These are phyloP conservation scores for Haberlea rhodopensis DNA, from an alignment of 257 asterid genomes.

Conservation along the genomic window DNA sequence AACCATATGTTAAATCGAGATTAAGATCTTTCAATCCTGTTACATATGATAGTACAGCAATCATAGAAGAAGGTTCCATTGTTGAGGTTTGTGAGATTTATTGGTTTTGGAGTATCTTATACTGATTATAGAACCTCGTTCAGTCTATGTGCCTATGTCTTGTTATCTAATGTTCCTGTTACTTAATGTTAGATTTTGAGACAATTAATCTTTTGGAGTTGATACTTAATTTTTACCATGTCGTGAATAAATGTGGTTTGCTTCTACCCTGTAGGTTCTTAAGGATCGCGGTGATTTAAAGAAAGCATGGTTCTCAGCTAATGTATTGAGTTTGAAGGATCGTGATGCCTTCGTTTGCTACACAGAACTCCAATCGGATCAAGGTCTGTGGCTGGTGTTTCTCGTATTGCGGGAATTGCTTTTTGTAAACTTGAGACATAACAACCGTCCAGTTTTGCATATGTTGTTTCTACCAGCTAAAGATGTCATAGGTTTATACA, in stretches of 20 bases:
- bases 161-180: constrained; percentile 1
- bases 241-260: constrained; percentile 21
- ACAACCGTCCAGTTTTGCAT: too few species aligned
- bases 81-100: constrained; percentile 72
- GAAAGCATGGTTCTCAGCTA: constrained; percentile 81
- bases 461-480: too few species aligned
- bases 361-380: constrained; percentile 52
- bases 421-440: too few species aligned
- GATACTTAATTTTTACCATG: constrained; percentile 9
- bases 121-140: constrained; percentile 4
- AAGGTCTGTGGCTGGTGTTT: constrained; percentile 52
- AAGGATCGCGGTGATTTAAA: constrained; percentile 60
- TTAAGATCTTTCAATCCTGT: constrained; percentile 16
- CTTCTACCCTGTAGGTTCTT: constrained; percentile 57
- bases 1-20: constrained; percentile 36
- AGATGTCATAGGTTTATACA: too few species aligned
- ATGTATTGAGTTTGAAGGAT: constrained; percentile 59
- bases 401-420: too few species aligned
- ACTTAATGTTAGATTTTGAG: constrained; percentile 3
- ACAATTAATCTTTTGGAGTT: not conserved
- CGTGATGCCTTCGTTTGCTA: constrained; percentile 72
- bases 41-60: constrained; percentile 27
- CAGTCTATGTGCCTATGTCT: constrained; percentile 11
- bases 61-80: constrained; percentile 62
- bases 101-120: too few species aligned